phyloP scores from a whole-genome alignment of 2,329 filamentous ascomycete genomes.

The Stagonosporopsis tanaceti region DNA sequence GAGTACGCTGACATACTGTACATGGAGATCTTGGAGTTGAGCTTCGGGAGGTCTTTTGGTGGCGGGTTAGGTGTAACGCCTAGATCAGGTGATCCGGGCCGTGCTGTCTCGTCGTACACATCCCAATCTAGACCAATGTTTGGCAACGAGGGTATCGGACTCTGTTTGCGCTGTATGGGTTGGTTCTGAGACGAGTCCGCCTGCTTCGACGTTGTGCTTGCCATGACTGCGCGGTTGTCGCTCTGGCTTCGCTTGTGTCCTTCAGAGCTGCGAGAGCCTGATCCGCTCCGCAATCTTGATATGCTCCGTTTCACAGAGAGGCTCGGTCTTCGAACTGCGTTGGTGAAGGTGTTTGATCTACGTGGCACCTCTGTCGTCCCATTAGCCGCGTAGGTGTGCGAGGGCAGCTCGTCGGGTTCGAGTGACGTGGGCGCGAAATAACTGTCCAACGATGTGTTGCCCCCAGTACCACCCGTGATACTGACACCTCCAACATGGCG shows the following conservation, averaged over 20 bases:
- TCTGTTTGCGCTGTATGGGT: neutral
- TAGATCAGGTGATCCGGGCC: neutral
- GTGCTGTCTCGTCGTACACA: neutral
- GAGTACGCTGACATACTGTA: conserved; percentile 5
- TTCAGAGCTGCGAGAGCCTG: conserved; percentile 2
- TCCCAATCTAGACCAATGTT: neutral
- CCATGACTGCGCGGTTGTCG: conserved; percentile 3
- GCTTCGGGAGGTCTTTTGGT: conserved; percentile 2
- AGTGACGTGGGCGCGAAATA: conserved; percentile 29
- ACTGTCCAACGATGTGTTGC: conserved; percentile 26
- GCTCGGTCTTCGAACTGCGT: conserved; percentile 35
- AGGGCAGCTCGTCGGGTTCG: conserved; percentile 38
- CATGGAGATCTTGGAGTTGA: conserved; percentile 11
- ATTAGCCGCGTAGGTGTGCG: conserved; percentile 35
- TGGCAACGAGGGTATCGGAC: neutral
- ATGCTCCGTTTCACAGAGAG: conserved; percentile 38
- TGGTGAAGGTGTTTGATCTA: conserved; percentile 39
- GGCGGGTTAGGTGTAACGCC: conserved; percentile 18
- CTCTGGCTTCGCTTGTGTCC: conserved; percentile 14
- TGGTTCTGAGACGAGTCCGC: neutral
- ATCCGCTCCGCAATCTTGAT: conserved; percentile 28
- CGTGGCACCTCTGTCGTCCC: conserved; percentile 36
- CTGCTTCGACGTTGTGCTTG: neutral
- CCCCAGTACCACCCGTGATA: conserved; percentile 30
- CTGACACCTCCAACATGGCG: conserved; percentile 44